Percentiles rank a stretch among this genome's conserved stretches.
Conservation (phyloP, 2,329 filamentous ascomycete species). For the Clonostachys rhizophaga region DNA sequence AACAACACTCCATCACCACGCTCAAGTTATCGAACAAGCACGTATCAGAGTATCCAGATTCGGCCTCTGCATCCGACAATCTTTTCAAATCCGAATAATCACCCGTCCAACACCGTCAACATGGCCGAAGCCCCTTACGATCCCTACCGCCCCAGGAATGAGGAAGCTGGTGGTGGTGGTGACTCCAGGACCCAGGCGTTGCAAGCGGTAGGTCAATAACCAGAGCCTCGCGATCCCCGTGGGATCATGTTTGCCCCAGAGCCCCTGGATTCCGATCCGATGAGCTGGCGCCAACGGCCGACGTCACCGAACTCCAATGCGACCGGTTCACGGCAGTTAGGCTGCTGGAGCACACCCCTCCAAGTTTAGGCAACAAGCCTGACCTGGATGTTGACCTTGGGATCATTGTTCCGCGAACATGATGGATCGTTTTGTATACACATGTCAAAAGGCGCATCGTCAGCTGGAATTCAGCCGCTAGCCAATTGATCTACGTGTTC, state of each 20-base stretch:
- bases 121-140: slow-evolving; percentile 71
- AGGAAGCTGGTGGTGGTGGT: slow-evolving; percentile 36
- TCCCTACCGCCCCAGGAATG: slow-evolving; percentile 72
- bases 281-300: background rate
- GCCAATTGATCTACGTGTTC: no score
- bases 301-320: background rate
- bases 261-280: no score
- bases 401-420: background rate
- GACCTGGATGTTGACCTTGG: background rate
- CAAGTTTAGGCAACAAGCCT: background rate
- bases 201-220: slow-evolving; percentile 67
- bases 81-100: background rate
- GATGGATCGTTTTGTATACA: no score
- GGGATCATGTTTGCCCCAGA: no score
- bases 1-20: background rate
- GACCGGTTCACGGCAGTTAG: background rate
- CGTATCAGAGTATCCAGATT: background rate
- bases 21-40: background rate
- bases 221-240: slow-evolving; percentile 1
- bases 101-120: slow-evolving; percentile 10
- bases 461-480: no score
- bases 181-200: slow-evolving; percentile 59
- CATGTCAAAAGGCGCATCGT: no score
- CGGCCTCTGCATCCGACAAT: background rate
- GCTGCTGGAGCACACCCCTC: background rate